Base-by-base conservation (phyloP, 371 early-diverging fungal genomes). In the Choanephora cucurbitarum region DNA sequence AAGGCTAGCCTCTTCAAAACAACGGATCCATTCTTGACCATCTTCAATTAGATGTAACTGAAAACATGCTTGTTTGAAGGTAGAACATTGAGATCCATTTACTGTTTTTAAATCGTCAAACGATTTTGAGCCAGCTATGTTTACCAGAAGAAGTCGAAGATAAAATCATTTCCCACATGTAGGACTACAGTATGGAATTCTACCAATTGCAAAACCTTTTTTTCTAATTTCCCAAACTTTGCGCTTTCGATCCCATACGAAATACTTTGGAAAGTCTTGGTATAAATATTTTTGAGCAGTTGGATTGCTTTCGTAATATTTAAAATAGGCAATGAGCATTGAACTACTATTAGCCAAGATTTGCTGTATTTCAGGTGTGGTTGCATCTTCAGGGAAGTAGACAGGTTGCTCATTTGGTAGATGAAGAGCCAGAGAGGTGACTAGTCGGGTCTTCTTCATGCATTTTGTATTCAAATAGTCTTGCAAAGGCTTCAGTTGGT, bases 241-340 rank as follows among this genome's bases (percentile, higher is more conserved):
- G 6, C 11, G 6, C 5, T 22, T 51, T 51, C 14, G 15, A 37
- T 49, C 39, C 9, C 15, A 51, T 3, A 51, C 52, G 23, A 24
- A 42, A n/a, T 42, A 21, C 52, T 51, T 7, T 23, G 52, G 52
- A 23, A 51, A 51, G 23, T 51, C 52, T 51, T 51, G 52, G 19
- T 51, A 42, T 3, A 51, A n/a, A 19, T 51, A 28, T 9, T 21
- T 34, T 37, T 9, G n/a, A 22, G 34, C 17, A 37, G 14, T 13
- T 4, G n/a, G 19, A 34, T 9, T n/a, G 2, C 9, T 34, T 5
- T 13, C 21, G 14, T 49, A 18, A 34, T 49, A 37, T 2, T 49
- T 13, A 23, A 51, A 41, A 22, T 23, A 41, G 15, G 41, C 52
- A 24, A 51, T 51, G 18, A 49, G 21, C 49, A 37, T 49, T 4